Evolutionary conservation across 768 basidiomycete species (phyloP).

Genomic region (Russula sp.): DNA sequence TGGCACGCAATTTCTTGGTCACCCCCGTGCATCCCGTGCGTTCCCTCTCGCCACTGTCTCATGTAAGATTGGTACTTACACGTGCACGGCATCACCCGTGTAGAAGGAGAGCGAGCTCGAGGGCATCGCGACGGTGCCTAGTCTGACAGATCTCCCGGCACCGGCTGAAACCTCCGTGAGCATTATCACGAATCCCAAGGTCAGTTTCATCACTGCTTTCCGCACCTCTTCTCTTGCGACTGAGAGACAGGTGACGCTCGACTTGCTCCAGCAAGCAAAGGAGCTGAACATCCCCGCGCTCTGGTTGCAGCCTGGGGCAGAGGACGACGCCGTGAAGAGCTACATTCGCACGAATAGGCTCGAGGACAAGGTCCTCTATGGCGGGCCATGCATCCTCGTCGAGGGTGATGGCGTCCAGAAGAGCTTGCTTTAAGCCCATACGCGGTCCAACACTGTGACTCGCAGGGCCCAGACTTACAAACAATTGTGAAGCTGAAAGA

Average conservation of each 20-base stretch:
- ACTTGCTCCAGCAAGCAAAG: slow-evolving; percentile 59
- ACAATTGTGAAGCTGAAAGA: neutral
- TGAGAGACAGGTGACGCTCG: slow-evolving; percentile 58
- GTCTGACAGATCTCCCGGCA: slow-evolving; percentile 49
- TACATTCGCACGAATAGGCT: slow-evolving; percentile 65
- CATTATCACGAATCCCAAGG: slow-evolving; percentile 73
- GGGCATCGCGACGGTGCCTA: slow-evolving; percentile 49
- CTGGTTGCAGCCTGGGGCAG: slow-evolving; percentile 90
- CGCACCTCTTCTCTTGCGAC: neutral
- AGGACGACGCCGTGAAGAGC: slow-evolving; percentile 53
- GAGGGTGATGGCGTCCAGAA: slow-evolving; percentile 55
- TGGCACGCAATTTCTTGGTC: slow-evolving; percentile 49
- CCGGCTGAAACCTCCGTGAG: slow-evolving; percentile 69
- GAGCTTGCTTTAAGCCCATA: slow-evolving; percentile 12
- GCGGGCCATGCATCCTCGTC: slow-evolving; percentile 78
- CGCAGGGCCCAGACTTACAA: too few relatives aligned
- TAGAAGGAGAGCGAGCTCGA: slow-evolving; percentile 71
- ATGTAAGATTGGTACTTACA: neutral
- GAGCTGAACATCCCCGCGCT: slow-evolving; percentile 65
- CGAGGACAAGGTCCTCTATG: slow-evolving; percentile 63
- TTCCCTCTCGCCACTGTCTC: neutral
- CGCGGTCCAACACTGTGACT: neutral
- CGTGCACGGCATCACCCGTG: neutral
- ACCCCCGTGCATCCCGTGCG: slow-evolving; percentile 72
- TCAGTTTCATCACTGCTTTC: slow-evolving; percentile 25